Conservation (phyloP, 2,329 filamentous ascomycete species). For the Ceratocystis harringtonii region DNA sequence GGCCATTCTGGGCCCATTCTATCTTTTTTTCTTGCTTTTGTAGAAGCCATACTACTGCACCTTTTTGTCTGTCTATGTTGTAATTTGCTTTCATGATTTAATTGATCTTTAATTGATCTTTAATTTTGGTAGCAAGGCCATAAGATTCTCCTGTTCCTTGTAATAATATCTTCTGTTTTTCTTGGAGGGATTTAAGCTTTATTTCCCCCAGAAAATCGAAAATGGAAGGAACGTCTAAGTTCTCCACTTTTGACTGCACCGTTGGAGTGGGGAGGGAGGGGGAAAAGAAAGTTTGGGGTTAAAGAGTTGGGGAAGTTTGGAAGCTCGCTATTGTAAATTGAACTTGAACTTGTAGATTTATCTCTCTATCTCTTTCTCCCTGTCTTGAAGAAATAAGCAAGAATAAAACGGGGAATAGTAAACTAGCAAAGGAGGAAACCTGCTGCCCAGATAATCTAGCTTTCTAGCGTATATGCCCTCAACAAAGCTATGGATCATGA, state of each 20-base stretch:
- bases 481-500: slow-evolving; percentile 46
- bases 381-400: no score
- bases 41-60: not conserved
- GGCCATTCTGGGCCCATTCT: not conserved
- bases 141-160: not conserved
- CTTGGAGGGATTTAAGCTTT: not conserved
- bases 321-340: not conserved
- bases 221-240: not conserved
- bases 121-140: not conserved
- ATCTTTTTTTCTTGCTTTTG: not conserved
- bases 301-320: no score
- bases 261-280: not conserved
- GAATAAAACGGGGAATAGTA: no score
- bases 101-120: not conserved
- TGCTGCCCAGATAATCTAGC: no score
- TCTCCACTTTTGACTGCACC: not conserved
- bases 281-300: not conserved
- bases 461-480: not conserved
- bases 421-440: no score
- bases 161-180: not conserved
- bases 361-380: no score
- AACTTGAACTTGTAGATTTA: not conserved
- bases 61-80: not conserved
- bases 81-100: not conserved
- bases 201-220: not conserved